Evolutionary conservation across 169 alveolate genomes (phyloP).

Genomic region (Babesia ovata): DNA sequence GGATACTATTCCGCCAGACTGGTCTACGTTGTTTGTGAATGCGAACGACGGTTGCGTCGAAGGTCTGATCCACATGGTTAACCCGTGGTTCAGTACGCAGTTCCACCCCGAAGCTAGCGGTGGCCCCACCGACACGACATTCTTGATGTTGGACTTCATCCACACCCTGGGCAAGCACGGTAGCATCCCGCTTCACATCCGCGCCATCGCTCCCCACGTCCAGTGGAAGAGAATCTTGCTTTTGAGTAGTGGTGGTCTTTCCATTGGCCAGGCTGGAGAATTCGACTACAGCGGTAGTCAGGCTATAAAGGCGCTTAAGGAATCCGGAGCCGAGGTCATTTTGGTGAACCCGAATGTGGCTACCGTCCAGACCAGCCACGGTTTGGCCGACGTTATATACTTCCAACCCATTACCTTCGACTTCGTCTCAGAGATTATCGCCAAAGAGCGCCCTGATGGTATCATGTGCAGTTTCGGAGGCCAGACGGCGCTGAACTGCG

Average conservation of each 20-base stretch:
- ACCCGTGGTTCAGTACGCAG: slow-evolving; percentile 85
- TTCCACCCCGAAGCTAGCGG: slow-evolving; percentile 87
- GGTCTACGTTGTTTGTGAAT: slow-evolving; percentile 78
- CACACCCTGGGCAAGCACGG: slow-evolving; percentile 59
- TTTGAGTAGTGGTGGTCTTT: slow-evolving; percentile 83
- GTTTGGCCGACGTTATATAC: slow-evolving; percentile 81
- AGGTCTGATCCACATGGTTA: slow-evolving; percentile 77
- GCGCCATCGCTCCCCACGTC: slow-evolving; percentile 69
- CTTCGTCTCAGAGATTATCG: slow-evolving; percentile 81
- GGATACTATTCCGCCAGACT: slow-evolving; percentile 64
- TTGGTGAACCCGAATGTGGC: slow-evolving; percentile 89
- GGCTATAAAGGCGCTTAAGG: slow-evolving; percentile 86
- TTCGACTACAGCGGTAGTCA: slow-evolving; percentile 89
- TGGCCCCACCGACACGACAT: slow-evolving; percentile 87
- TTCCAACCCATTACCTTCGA: slow-evolving; percentile 87
- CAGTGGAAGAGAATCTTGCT: slow-evolving; percentile 72
- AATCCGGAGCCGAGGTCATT: slow-evolving; percentile 81
- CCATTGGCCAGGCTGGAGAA: slow-evolving; percentile 91
- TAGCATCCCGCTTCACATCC: slow-evolving; percentile 74
- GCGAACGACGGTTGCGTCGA: slow-evolving; percentile 87
- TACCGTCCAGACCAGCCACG: slow-evolving; percentile 87
- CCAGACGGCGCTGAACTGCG: slow-evolving; percentile 89
- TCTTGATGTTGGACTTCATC: slow-evolving; percentile 80
- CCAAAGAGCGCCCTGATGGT: slow-evolving; percentile 86
- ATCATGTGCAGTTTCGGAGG: slow-evolving; percentile 88